Base-by-base conservation (phyloP, 495 filamentous ascomycete genomes). In the Neurospora sp. region DNA sequence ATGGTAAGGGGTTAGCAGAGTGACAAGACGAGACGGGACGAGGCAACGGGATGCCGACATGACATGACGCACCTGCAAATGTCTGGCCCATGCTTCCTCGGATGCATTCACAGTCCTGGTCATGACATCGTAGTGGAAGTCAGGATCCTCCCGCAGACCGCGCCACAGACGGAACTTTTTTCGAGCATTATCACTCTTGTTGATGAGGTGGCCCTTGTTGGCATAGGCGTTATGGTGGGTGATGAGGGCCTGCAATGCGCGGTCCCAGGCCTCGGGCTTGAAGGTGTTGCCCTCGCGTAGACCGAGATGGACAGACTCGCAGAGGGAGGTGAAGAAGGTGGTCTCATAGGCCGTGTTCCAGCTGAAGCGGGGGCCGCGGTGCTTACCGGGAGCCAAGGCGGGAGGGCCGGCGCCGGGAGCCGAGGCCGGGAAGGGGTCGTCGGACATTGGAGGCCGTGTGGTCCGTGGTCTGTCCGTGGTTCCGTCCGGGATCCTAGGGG, bases 131-230 rank as follows among this genome's bases (percentile, higher is more conserved):
- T 86, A 86, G 38, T 80, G 76, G 71, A 86, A 86, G 70, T 83
- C 83, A 40, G 84, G 84, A 69, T 86, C 82, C 70, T 86, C 85
- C 5, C 85, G 77, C 54, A 86, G 71, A 15, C 85, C 84, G n/a
- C 84, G 78, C 85, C 85, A 86, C 70, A 86, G 82, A 42, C 85
- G 85, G 72, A 86, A 86, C 81, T 86, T 86, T 78, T 86, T 86
- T 36, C 85, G 82, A 45, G 85, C 85, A 76, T 86, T 86, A 79
- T 86, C 85, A 75, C 83, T 84, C 77, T 86, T 86, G 78, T 86
- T 86, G 78, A 86, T 85, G 19, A 86, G 83, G 45, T 86, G 85
- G 74, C 79, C 80, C 81, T 86, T 86, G 74, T 83, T 81, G 66
- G 84, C 84, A 75, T 82, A 85, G 36, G 84, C 84, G 71, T 79